Evolutionary conservation across 257 asterid genomes (phyloP), one percentile per base, ranked within the genome.

Genomic region (Pogostemon cablin): DNA sequence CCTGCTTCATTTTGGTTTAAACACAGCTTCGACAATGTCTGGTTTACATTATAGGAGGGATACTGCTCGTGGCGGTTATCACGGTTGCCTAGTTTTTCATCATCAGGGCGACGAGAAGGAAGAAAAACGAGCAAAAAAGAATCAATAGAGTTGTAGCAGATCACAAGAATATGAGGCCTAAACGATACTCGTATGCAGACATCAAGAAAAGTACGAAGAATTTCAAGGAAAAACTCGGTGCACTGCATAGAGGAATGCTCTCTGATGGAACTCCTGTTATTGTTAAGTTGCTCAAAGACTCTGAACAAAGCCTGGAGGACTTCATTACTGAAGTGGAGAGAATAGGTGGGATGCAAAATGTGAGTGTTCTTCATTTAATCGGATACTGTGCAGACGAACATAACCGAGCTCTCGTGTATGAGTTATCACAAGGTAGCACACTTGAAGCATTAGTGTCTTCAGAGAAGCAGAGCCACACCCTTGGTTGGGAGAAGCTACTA

Each of bases 181-280:
- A 63, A 25, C 79, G 85, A 54, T 82, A 77, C 72, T 62, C 84
- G 4, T 77, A 77, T 15, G 66, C 75, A 44, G 78, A 72, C 42
- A 72, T 84, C 2, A 78, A 75, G 43, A 82, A 48, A 72, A 53
- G 72, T 15, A 75, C 81, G 1, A 37, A 65, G 2, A 53, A 5
- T 54, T 68, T 84, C 62, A 75, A 64, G 43, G 76, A 79, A 52
- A 71, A 17, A 69, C 17, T 79, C 35, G 80, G 52, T 10, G 53
- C 49, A 25, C 25, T 59, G 11, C 78, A 74, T 11, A 65, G 70
- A 58, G 82, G 82, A 41, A 69, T 42, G 77, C 74, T 69, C 61
- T 11, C 10, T 0, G 82, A 78, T 52, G 57, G 71, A 65, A 69
- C 82, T 41, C 74, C 38, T 0, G 74, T 69, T 10, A 62, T 62